Evolutionary conservation across 441 rosid species (phyloP).

Genomic region (Gossypium davidsonii): DNA sequence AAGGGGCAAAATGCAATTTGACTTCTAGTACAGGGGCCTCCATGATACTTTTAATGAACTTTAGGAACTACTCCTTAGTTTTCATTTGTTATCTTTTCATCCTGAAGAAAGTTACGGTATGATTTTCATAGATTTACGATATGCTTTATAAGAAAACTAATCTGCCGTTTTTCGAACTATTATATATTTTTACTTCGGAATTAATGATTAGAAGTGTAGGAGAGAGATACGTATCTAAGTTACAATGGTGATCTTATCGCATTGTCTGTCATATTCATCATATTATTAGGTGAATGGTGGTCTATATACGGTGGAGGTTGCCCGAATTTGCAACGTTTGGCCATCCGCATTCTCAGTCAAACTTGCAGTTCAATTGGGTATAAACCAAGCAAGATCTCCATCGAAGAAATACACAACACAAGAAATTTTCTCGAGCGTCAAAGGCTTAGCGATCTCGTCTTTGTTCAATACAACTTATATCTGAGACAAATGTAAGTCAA

Average conservation of each 20-base stretch:
- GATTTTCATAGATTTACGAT: background rate
- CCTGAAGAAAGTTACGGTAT: background rate
- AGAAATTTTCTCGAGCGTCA: slow-evolving; percentile 55
- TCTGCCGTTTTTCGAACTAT: background rate
- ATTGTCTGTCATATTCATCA: slow-evolving; percentile 12
- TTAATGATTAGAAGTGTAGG: background rate
- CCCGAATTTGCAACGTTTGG: slow-evolving; percentile 75
- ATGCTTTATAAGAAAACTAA: background rate
- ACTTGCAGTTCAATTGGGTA: slow-evolving; percentile 57
- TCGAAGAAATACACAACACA: slow-evolving; percentile 41
- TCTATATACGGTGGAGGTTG: slow-evolving; percentile 85
- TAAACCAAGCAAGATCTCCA: slow-evolving; percentile 29
- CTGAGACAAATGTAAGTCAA: slow-evolving; percentile 47
- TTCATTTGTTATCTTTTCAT: slow-evolving; percentile 1
- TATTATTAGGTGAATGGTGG: slow-evolving; percentile 86
- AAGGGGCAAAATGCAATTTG: too few relatives aligned
- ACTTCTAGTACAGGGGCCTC: too few relatives aligned
- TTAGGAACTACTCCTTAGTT: background rate
- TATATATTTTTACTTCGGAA: background rate
- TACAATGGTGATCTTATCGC: background rate
- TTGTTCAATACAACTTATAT: slow-evolving; percentile 55
- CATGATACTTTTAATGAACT: background rate
- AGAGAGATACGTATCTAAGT: background rate
- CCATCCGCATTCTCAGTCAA: slow-evolving; percentile 71
- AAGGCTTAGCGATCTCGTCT: slow-evolving; percentile 50